Base-by-base conservation (phyloP, 2,329 filamentous ascomycete species). In the Penicillium paneum region DNA sequence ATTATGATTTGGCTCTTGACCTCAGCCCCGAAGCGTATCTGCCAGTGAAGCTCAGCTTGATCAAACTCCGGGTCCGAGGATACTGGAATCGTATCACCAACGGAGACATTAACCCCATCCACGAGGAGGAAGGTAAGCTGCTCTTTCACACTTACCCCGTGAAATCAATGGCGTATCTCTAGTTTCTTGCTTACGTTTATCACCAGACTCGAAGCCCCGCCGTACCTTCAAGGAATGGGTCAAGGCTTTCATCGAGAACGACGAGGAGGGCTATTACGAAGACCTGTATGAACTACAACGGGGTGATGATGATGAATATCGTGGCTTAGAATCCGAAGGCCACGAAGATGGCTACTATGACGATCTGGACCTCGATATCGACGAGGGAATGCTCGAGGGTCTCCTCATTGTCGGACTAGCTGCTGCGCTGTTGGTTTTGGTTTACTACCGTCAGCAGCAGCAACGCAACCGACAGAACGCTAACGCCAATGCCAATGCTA, bases 71-170 rank as follows among this genome's bases (percentile, higher is more conserved):
- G 11, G 77, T 88, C 49, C 84, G 92, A 56, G 96, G 91, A 69
- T 94, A 90, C 64, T 99, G 94, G 94, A 97, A 97, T 65, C 91
- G 88, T 0, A 78, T 97, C 59, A 96, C 91, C 0, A 84, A 92
- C 67, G 94, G 94, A n/a, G 84, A 87, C 19, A 84, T 97, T 58
- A 96, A 97, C 67, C 91, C 89, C 15, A 97, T 97, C 46, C 87
- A 90, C 65, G 90, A 96, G 61, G 93, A 97, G 59, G 88, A 89
- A 65, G 82, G 90, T 93, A 82, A 78, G 83, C 43, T 24, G 2
- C 17, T 28, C n/a, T 5, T 42, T 73, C n/a, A 17, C 12, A 12
- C 36, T 12, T 19, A 28, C n/a, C 36, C 3, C n/a, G 6, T 41
- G 11, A 11, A 36, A 17, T 24, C 5, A 38, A 42, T 28, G 2